Conservation (phyloP, 2,329 filamentous ascomycete genomes). For the Rosellinia necatrix region DNA sequence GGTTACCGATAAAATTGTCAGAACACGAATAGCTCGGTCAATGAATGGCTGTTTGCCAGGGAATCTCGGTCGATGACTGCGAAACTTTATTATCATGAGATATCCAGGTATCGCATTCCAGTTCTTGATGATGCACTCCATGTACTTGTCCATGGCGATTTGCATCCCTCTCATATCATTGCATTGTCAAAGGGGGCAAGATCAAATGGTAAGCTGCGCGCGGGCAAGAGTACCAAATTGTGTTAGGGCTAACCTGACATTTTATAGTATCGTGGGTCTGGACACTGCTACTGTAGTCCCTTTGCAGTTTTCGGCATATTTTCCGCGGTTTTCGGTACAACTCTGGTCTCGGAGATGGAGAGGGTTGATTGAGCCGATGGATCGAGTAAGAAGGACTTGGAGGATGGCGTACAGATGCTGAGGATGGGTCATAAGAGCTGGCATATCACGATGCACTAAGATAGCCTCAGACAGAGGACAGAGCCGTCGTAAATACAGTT, state of each 20-base stretch:
- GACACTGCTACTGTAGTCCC: background rate
- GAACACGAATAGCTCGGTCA: background rate
- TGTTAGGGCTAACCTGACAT: background rate
- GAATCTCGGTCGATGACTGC: background rate
- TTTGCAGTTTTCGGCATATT: background rate
- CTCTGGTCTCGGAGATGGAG: too few species aligned
- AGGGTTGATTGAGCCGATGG: too few species aligned
- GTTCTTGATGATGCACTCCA: background rate
- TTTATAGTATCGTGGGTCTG: background rate
- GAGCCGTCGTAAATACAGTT: too few species aligned
- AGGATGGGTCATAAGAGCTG: too few species aligned
- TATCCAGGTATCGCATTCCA: background rate
- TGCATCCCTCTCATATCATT: background rate
- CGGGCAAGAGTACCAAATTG: background rate
- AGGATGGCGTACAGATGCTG: too few species aligned
- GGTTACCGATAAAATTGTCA: background rate
- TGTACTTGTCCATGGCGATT: background rate
- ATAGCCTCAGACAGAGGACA: too few species aligned
- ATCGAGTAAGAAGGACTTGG: too few species aligned
- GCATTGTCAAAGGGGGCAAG: background rate
- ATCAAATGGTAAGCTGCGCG: background rate
- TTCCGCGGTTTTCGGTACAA: too few species aligned
- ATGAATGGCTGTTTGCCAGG: background rate
- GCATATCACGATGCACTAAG: too few species aligned
- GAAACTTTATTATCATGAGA: background rate